phyloP scores from a whole-genome alignment of 192 early-diverging fungal species.

The Ambispora gerdemannii region DNA sequence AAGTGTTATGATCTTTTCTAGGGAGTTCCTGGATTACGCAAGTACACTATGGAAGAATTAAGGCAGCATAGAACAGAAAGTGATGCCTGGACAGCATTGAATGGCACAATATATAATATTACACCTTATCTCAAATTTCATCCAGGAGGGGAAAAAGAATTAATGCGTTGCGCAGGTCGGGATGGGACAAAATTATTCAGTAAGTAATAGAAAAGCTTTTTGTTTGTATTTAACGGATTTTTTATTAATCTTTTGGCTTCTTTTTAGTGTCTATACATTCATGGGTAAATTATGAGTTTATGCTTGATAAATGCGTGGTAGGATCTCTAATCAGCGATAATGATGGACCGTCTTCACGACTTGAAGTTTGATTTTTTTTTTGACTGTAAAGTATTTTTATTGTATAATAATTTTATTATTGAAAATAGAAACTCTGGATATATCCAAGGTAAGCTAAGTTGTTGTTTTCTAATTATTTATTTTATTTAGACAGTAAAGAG shows the following conservation, averaged over 20 bases:
- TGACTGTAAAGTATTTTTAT: too few relatives aligned
- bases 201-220: slow-evolving; percentile 34
- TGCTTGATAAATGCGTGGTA: slow-evolving; percentile 80
- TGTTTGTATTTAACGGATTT: neutral
- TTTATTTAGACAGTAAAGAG: neutral
- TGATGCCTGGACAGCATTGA: slow-evolving; percentile 88
- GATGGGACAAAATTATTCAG: slow-evolving; percentile 89
- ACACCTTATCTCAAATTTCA: slow-evolving; percentile 88
- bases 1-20: slow-evolving; percentile 32
- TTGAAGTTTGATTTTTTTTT: too few relatives aligned
- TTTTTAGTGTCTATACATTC: slow-evolving; percentile 67
- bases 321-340: slow-evolving; percentile 47
- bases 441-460: neutral
- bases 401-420: too few relatives aligned
- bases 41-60: slow-evolving; percentile 73
- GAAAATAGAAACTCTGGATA: too few relatives aligned
- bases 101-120: slow-evolving; percentile 89
- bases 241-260: neutral
- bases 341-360: neutral
- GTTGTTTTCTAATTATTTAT: neutral
- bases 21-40: slow-evolving; percentile 52
- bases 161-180: slow-evolving; percentile 84
- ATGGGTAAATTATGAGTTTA: slow-evolving; percentile 93
- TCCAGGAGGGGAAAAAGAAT: slow-evolving; percentile 76
- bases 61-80: slow-evolving; percentile 69